Evolutionary conservation across 2,329 filamentous ascomycete species (phyloP).

Genomic region (Colletotrichum paranaense): DNA sequence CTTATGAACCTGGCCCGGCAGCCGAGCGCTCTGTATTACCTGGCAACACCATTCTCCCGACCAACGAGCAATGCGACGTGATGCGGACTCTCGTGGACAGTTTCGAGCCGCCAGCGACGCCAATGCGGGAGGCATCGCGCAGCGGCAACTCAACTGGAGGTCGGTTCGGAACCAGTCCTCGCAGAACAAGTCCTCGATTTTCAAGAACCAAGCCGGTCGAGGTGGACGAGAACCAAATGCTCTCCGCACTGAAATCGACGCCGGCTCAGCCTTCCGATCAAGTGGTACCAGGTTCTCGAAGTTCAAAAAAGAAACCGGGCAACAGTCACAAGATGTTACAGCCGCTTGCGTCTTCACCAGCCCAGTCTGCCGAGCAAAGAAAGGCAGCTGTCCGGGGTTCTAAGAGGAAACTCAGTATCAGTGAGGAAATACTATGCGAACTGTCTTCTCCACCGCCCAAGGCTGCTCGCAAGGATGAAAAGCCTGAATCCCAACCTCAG

Average conservation of each 20-base stretch:
- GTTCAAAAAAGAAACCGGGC: neutral
- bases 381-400: neutral
- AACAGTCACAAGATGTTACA: neutral
- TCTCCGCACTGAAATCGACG: neutral
- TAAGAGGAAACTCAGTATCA: neutral
- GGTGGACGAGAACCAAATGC: neutral
- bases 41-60: neutral
- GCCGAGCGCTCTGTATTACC: neutral
- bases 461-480: neutral
- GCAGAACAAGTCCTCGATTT: neutral
- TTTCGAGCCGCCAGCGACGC: neutral
- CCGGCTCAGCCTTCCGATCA: neutral
- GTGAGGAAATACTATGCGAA: neutral
- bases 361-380: neutral
- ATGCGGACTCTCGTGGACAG: neutral
- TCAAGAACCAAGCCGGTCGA: neutral
- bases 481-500: neutral
- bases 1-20: neutral
- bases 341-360: slow-evolving; percentile 2
- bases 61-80: neutral
- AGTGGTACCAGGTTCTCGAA: neutral
- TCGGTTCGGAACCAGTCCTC: neutral
- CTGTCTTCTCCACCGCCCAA: slow-evolving; percentile 17
- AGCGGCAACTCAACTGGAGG: neutral
- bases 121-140: neutral